Percentiles rank a stretch among this genome's conserved stretches.
These are phyloP conservation scores for Blastobotrys illinoisensis DNA, from an alignment of 1,139 yeast species.

Conservation along the genomic window DNA sequence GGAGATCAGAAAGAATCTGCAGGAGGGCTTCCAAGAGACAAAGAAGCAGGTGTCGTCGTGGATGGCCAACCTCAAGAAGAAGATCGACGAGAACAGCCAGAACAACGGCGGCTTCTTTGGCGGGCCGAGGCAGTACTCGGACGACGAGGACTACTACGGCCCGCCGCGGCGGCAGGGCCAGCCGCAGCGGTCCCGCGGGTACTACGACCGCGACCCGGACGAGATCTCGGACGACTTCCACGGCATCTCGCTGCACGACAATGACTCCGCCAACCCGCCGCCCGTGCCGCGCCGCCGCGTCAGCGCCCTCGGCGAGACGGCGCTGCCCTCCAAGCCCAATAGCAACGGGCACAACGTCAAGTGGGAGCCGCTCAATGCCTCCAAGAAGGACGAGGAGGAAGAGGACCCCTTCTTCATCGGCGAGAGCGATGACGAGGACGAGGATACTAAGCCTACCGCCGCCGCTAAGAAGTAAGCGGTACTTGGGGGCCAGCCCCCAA, in stretches of 20 bases:
- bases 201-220: slow-evolving; percentile 24
- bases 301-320: slow-evolving; percentile 13
- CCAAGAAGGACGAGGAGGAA: slow-evolving; percentile 49
- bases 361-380: slow-evolving; percentile 60
- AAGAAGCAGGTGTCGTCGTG: slow-evolving; percentile 71
- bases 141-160: slow-evolving; percentile 16
- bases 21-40: slow-evolving; percentile 81
- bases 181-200: slow-evolving; percentile 13
- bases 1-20: slow-evolving; percentile 63
- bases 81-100: slow-evolving; percentile 35
- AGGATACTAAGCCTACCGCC: slow-evolving; percentile 1
- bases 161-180: slow-evolving; percentile 9
- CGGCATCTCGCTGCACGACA: slow-evolving; percentile 48
- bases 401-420: slow-evolving; percentile 73
- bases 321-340: slow-evolving; percentile 16
- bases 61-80: slow-evolving; percentile 69
- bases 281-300: slow-evolving; percentile 22
- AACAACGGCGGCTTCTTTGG: slow-evolving; percentile 18
- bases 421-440: slow-evolving; percentile 72
- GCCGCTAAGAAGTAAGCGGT: neutral
- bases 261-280: slow-evolving; percentile 26
- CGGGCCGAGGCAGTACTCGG: slow-evolving; percentile 19
- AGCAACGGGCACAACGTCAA: slow-evolving; percentile 31
- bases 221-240: slow-evolving; percentile 50
- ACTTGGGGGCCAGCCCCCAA: too few species aligned